Percentiles rank a stretch among this genome's conserved stretches.
These are phyloP conservation scores for Calonectria henricotiae DNA, from an alignment of 2,329 filamentous ascomycete genomes.

Conservation along the genomic window DNA sequence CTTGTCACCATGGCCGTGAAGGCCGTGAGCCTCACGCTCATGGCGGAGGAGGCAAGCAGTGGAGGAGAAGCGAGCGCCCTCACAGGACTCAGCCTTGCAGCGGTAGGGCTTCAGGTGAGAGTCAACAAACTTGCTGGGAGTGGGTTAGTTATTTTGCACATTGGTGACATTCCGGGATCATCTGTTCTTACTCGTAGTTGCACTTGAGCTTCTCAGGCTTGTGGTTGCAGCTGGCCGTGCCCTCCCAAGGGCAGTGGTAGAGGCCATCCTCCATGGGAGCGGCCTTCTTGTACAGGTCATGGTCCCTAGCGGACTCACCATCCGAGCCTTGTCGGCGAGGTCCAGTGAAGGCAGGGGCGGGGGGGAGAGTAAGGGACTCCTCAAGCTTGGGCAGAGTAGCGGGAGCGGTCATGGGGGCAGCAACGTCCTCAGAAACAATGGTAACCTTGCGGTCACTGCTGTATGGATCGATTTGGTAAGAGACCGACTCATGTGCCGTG, in stretches of 20 bases:
- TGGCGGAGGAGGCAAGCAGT: slow-evolving; percentile 95
- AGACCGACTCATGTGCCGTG: slow-evolving; percentile 37
- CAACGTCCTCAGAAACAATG: slow-evolving; percentile 53
- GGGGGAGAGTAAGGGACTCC: slow-evolving; percentile 53
- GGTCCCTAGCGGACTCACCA: slow-evolving; percentile 74
- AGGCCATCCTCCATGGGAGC: slow-evolving; percentile 80
- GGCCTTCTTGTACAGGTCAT: slow-evolving; percentile 81
- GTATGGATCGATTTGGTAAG: slow-evolving; percentile 46
- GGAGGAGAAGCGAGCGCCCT: slow-evolving; percentile 92
- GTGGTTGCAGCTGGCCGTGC: slow-evolving; percentile 83
- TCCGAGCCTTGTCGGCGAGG: slow-evolving; percentile 68
- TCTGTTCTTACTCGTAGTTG: slow-evolving; percentile 91
- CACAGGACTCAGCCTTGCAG: slow-evolving; percentile 89
- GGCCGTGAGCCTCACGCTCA: slow-evolving; percentile 94
- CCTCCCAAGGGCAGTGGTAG: slow-evolving; percentile 94
- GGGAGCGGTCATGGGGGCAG: slow-evolving; percentile 42
- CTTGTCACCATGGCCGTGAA: slow-evolving; percentile 95
- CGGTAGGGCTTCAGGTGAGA: slow-evolving; percentile 97
- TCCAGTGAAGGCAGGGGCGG: slow-evolving; percentile 62
- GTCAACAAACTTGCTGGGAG: slow-evolving; percentile 91
- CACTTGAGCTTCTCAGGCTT: slow-evolving; percentile 97
- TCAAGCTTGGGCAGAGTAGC: slow-evolving; percentile 50
- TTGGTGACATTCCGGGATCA: slow-evolving; percentile 36
- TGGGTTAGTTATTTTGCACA: slow-evolving; percentile 46
- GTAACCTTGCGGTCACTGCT: slow-evolving; percentile 56